These are phyloP conservation scores for Pulicaria dysenterica DNA, from an alignment of 129 eudicot species.

Conservation along the genomic window DNA sequence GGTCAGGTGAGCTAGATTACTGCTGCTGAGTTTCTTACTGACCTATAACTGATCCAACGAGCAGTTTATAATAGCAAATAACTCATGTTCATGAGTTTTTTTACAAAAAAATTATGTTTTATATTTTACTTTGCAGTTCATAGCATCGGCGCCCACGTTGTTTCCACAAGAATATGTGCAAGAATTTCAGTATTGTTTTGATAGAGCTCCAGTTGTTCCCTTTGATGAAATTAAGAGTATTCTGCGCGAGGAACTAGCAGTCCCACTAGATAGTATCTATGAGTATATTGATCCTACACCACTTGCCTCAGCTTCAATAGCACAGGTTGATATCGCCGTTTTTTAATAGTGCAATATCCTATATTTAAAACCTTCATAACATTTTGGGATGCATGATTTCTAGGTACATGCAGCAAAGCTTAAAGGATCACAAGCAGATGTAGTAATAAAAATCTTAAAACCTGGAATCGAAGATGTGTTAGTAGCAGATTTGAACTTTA, in stretches of 20 bases:
- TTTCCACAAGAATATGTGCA: constrained; percentile 91
- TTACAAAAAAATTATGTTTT: constrained; percentile 18
- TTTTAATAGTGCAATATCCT: not conserved
- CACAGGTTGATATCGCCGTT: constrained; percentile 62
- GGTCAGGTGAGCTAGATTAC: constrained; percentile 75
- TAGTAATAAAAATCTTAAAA: constrained; percentile 90
- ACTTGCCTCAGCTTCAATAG: constrained; percentile 95
- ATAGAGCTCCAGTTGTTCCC: constrained; percentile 87
- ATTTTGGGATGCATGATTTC: constrained; percentile 17
- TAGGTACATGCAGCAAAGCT: constrained; percentile 99
- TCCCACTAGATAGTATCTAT: constrained; percentile 75
- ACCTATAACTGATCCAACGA: not conserved
- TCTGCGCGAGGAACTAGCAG: constrained; percentile 68
- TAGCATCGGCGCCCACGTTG: constrained; percentile 96
- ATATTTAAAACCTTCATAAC: constrained; percentile 2
- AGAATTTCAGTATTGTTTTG: constrained; percentile 95
- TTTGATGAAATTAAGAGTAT: constrained; percentile 79
- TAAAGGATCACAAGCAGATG: constrained; percentile 86
- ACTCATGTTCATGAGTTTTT: not conserved
- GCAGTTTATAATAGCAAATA: not conserved
- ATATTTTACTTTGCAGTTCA: constrained; percentile 55
- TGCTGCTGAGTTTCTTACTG: constrained; percentile 15
- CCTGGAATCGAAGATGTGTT: constrained; percentile 94
- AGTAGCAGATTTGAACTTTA: constrained; percentile 96
- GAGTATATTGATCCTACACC: constrained; percentile 95